Evolutionary conservation across 345 rosid species (phyloP), one percentile per base, ranked within the genome.

Genomic region (Citrus glauca): DNA sequence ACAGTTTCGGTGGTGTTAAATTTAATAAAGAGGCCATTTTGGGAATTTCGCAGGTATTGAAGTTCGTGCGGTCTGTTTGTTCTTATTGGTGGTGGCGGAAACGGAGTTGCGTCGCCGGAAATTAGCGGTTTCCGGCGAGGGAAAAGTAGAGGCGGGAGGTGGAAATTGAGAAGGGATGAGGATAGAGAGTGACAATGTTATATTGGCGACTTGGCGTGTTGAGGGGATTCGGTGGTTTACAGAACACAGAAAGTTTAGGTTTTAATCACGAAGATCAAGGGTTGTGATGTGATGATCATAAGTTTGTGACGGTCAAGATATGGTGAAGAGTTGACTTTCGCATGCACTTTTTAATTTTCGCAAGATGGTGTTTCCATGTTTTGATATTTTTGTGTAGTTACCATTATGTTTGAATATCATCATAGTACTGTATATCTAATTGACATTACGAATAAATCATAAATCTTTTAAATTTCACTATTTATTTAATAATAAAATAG

Each of bases 1-100:
- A 30, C 6, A 73, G 80, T 60, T 75, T 78, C 24, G 77, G 82
- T 24, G 79, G 74, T 38, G 86, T 48, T n/a, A 72, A 69, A 40
- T 87, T 78, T 32, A 82, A 55, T 10, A 62, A 5, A 16, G 78
- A 82, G 27, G 87, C 82, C 95, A 91, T 91, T 81, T 40, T 65
- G 17, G 1, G 4, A 9, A 32, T 50, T 70, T 30, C 28, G 14
- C 19, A 50, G 40, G 9, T 11, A 7, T 4, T 30, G 11, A 14
- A 20, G n/a, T 25, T 19, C 55, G 5, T 5, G 42, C 56, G 70
- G 4, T 55, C 28, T 0, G 42, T 45, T 66, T 63, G 27, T 69
- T 33, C 48, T 1, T 32, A 45, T 22, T 1, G 19, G 9, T 19
- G 22, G 27, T 13, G 56, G 69, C 35, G 61, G 59, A 35, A 77